Conservation (phyloP, 2,329 filamentous ascomycete genomes). For the Pseudopyricularia cyperi region DNA sequence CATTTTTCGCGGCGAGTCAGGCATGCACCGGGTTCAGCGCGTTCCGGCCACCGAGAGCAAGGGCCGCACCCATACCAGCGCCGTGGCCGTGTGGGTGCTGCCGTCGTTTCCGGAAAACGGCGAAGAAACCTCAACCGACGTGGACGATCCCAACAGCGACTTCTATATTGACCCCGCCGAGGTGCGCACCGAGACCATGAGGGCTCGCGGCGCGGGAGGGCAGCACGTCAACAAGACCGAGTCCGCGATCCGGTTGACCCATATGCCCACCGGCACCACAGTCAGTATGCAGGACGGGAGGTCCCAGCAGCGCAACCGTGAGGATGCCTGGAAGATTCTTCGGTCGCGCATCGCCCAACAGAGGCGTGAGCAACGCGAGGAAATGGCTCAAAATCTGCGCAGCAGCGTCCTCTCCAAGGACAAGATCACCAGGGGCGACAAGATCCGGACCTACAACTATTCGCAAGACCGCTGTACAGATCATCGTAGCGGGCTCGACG, state of each 20-base stretch:
- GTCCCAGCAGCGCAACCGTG: constrained; percentile 80
- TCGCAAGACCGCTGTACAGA: constrained; percentile 70
- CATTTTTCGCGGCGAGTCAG: constrained; percentile 71
- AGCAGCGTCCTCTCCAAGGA: constrained; percentile 68
- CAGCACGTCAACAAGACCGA: constrained; percentile 99
- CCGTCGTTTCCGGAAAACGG: constrained; percentile 58
- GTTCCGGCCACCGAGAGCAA: constrained; percentile 84
- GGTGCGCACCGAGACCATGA: constrained; percentile 78
- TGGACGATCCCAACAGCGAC: constrained; percentile 77
- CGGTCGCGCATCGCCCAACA: constrained; percentile 70
- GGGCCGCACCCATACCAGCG: constrained; percentile 86
- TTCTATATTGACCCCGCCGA: constrained; percentile 83
- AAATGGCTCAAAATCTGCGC: constrained; percentile 59
- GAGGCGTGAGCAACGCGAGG: constrained; percentile 70
- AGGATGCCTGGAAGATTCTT: constrained; percentile 75
- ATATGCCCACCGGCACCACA: constrained; percentile 72
- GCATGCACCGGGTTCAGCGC: constrained; percentile 89
- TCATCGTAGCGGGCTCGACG: constrained; percentile 67
- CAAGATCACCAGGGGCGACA: constrained; percentile 81
- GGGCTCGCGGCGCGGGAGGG: constrained; percentile 80
- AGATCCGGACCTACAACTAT: constrained; percentile 86
- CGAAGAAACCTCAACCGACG: constrained; percentile 25
- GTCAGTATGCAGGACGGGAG: constrained; percentile 89
- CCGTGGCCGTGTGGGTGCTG: constrained; percentile 82
- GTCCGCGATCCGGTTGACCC: constrained; percentile 84